Conservation (phyloP, 2,329 filamentous ascomycete genomes). For the Tetracladium maxilliforme region DNA sequence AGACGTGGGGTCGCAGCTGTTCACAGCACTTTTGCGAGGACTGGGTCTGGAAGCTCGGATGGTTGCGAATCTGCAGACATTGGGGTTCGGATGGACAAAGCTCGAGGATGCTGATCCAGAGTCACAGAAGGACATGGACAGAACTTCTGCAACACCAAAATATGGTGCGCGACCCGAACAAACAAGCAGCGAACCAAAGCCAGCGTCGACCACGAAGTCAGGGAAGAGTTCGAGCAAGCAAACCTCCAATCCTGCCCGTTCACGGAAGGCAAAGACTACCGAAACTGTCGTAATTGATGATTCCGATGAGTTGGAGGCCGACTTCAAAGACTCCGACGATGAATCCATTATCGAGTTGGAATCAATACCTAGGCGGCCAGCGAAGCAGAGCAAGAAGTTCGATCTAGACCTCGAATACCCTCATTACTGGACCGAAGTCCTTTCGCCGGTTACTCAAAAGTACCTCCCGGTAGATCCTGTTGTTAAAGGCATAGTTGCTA, state of each 20-base stretch:
- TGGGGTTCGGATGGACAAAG: conserved; percentile 86
- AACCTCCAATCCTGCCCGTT: too few relatives aligned
- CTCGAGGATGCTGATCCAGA: conserved; percentile 58
- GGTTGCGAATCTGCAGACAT: conserved; percentile 70
- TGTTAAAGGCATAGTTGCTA: conserved; percentile 49
- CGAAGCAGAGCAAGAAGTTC: conserved; percentile 33
- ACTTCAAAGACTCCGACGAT: conserved; percentile 38
- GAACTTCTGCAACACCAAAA: too few relatives aligned
- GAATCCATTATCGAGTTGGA: conserved; percentile 45
- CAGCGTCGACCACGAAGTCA: conserved; percentile 1
- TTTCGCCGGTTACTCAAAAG: conserved; percentile 68
- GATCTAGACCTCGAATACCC: conserved; percentile 72
- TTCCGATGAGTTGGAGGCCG: conserved; percentile 30
- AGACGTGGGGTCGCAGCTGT: conserved; percentile 79
- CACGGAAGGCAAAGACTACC: too few relatives aligned
- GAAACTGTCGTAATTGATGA: conserved; percentile 25
- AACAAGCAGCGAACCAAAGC: too few relatives aligned
- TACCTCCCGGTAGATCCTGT: conserved; percentile 70
- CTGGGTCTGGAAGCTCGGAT: conserved; percentile 72
- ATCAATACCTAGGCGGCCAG: conserved; percentile 22
- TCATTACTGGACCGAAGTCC: conserved; percentile 84
- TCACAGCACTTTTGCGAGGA: conserved; percentile 70
- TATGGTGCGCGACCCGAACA: too few relatives aligned
- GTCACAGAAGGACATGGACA: conserved; percentile 15
- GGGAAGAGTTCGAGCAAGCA: too few relatives aligned